Percentiles rank a stretch among this genome's conserved stretches.
phyloP scores from a whole-genome alignment of 2,329 filamentous ascomycete species.

The Xylariaceae sp. region DNA sequence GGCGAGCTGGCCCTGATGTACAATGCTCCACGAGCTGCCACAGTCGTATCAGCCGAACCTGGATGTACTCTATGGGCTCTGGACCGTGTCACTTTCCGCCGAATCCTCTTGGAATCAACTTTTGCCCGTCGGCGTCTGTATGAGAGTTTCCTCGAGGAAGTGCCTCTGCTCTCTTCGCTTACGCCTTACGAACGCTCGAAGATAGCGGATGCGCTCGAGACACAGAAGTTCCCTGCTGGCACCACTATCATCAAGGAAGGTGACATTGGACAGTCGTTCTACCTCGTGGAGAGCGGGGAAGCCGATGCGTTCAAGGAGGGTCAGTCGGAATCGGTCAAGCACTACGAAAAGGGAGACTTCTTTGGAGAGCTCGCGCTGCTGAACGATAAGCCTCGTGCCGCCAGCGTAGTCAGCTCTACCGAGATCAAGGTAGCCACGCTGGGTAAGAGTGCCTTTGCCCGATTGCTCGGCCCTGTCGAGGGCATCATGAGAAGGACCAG shows the following conservation, averaged over 20 bases:
- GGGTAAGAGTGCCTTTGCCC: conserved; percentile 92
- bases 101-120: conserved; percentile 96
- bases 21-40: conserved; percentile 93
- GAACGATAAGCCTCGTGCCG: conserved; percentile 89
- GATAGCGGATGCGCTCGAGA: conserved; percentile 94
- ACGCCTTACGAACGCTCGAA: conserved; percentile 94
- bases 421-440: conserved; percentile 92
- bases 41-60: conserved; percentile 78
- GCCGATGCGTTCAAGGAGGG: conserved; percentile 85
- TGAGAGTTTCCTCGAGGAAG: conserved; percentile 93
- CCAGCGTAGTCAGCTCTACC: conserved; percentile 77
- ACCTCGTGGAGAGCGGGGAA: conserved; percentile 81
- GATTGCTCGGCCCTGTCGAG: conserved; percentile 87
- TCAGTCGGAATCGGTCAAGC: conserved; percentile 66
- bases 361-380: conserved; percentile 94
- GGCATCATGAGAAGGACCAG: conserved; percentile 84
- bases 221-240: conserved; percentile 76
- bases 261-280: conserved; percentile 89
- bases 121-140: conserved; percentile 96
- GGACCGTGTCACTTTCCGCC: conserved; percentile 93
- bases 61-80: conserved; percentile 87
- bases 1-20: conserved; percentile 98
- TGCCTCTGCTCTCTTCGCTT: conserved; percentile 77
- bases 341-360: conserved; percentile 89
- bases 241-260: conserved; percentile 88